Conservation (phyloP, 768 basidiomycete species). For the Hirschioporus abietinus region DNA sequence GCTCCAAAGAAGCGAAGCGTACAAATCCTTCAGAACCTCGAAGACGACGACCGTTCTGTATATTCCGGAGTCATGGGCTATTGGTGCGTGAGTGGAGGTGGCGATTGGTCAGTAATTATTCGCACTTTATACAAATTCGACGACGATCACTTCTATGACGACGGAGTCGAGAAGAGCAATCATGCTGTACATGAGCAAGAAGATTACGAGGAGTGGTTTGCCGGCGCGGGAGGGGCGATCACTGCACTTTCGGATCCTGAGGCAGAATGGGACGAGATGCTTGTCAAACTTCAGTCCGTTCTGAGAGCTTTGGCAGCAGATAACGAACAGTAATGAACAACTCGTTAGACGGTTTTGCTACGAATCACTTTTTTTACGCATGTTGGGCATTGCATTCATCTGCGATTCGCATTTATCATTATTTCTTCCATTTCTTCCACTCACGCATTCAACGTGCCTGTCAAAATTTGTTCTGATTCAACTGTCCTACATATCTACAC, state of each 20-base stretch:
- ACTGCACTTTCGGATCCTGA: slow-evolving; percentile 84
- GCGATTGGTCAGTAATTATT: slow-evolving; percentile 93
- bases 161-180: slow-evolving; percentile 9
- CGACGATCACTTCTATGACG: slow-evolving; percentile 21
- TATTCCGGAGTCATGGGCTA: slow-evolving; percentile 96
- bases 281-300: slow-evolving; percentile 78
- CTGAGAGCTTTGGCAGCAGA: slow-evolving; percentile 53
- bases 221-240: slow-evolving; percentile 96
- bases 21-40: slow-evolving; percentile 79
- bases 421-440: neutral
- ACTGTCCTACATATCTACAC: neutral
- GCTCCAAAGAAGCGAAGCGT: slow-evolving; percentile 94
- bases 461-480: neutral
- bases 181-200: neutral
- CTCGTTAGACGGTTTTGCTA: neutral
- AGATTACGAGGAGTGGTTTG: slow-evolving; percentile 53
- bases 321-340: neutral
- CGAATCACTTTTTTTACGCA: neutral
- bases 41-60: slow-evolving; percentile 63
- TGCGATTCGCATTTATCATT: neutral
- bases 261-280: slow-evolving; percentile 93
- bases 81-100: slow-evolving; percentile 81
- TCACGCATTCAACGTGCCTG: neutral
- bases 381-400: neutral
- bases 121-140: slow-evolving; percentile 84